These are phyloP conservation scores for Podospora anserina DNA, from an alignment of 495 filamentous ascomycete genomes.

Conservation along the genomic window DNA sequence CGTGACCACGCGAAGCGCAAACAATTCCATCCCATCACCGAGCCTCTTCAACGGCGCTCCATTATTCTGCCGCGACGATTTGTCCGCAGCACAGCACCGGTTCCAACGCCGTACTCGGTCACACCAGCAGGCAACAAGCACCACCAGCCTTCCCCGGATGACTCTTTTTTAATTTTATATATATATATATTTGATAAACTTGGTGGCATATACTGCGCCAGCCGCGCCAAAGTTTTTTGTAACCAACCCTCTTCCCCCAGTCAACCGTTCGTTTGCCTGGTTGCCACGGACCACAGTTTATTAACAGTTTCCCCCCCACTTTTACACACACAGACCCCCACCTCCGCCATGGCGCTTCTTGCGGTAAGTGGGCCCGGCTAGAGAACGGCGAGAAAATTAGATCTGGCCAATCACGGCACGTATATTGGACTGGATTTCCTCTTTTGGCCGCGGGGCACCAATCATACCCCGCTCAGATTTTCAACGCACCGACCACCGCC, in stretches of 20 bases:
- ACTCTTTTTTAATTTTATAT: not conserved
- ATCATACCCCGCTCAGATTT: not conserved
- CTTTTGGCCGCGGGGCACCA: conserved; percentile 16
- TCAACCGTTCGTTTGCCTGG: not conserved
- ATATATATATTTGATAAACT: too few relatives aligned
- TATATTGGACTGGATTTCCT: conserved; percentile 18
- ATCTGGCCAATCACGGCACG: conserved; percentile 18
- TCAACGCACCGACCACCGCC: not conserved
- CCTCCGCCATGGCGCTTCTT: not conserved
- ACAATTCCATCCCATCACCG: not conserved
- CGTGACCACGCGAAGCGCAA: conserved; percentile 7
- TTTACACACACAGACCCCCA: not conserved
- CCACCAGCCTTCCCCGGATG: not conserved
- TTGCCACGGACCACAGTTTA: conserved; percentile 3
- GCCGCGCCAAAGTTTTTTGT: not conserved
- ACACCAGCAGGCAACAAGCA: not conserved
- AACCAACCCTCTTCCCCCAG: not conserved
- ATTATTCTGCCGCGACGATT: not conserved
- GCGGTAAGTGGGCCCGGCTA: conserved; percentile 1
- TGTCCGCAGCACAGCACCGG: not conserved
- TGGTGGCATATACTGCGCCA: not conserved
- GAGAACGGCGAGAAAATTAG: not conserved
- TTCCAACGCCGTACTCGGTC: not conserved
- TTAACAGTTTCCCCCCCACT: not conserved
- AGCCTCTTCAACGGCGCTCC: not conserved